These are phyloP conservation scores for Geotrichum cucujoidarum DNA, from an alignment of 1,139 yeast species.

Conservation along the genomic window DNA sequence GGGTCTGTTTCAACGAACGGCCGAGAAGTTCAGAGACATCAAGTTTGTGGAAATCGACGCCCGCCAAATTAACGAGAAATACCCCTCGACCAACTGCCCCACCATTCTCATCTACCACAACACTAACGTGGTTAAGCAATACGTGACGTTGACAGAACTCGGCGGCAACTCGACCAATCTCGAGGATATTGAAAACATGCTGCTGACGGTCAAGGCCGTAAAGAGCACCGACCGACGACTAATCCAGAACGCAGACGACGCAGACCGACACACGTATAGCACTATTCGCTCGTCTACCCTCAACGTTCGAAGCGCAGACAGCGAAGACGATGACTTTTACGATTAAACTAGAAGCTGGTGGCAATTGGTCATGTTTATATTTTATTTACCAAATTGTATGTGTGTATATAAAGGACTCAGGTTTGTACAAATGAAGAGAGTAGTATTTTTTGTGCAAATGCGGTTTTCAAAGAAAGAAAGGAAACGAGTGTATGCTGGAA, in stretches of 20 bases:
- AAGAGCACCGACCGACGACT: conserved; percentile 62
- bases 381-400: not conserved
- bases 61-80: conserved; percentile 81
- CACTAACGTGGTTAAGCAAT: conserved; percentile 71
- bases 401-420: not conserved
- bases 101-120: conserved; percentile 77
- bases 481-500: not conserved
- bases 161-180: conserved; percentile 77
- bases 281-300: conserved; percentile 10
- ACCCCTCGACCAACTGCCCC: conserved; percentile 87
- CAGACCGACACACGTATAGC: conserved; percentile 9
- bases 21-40: conserved; percentile 49
- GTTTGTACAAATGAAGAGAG: not conserved
- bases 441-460: not conserved
- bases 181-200: conserved; percentile 63
- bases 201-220: conserved; percentile 63
- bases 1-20: conserved; percentile 45
- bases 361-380: not conserved
- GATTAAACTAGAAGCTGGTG: conserved; percentile 10
- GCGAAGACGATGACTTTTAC: conserved; percentile 20
- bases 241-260: conserved; percentile 57
- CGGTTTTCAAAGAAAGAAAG: not conserved
- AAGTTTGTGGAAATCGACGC: conserved; percentile 91
- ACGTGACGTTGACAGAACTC: conserved; percentile 67
- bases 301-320: conserved; percentile 7